Evolutionary conservation across 495 filamentous ascomycete genomes (phyloP), one percentile per base, ranked within the genome.

Genomic region (Podospora bellae-mahoneyi): DNA sequence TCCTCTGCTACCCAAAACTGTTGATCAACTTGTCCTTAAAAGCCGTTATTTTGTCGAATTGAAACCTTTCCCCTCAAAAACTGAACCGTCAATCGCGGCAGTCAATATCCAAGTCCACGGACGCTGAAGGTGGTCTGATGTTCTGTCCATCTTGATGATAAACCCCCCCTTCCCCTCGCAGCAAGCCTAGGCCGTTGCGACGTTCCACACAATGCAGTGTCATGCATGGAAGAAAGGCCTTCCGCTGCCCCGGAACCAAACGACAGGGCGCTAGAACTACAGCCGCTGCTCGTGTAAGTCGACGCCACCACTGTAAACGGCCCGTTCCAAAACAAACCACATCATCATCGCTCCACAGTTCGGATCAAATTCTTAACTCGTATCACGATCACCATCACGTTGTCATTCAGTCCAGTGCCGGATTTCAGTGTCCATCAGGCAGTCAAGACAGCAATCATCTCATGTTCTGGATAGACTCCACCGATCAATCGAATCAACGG

Each of bases 211-310:
- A 10, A 5, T 48, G 39, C 39, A 48, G 65, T 23, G 28, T 48
- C 13, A 7, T 18, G 39, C 30, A 53, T 16, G 27, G 18, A 28
- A 54, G 27, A 5, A 28, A 54, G 27, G 27, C 44, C 20, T 53
- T 23, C 61, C 65, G 65, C 60, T 48, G 60, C 10, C 44, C 20
- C 66, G 60, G 66, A 68, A 53, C 60, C 59, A 62, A 62, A 54
- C 66, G 30, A 64, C n/a, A 48, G 39, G 39, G 19, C 53, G 61
- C 54, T 59, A 48, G 39, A 48, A 48, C 30, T 48, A 48, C 39
- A 48, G 39, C 15, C 6, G 39, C 2, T 16, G 39, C 64, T 58
- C 64, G 56, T 58, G 60, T 59, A 60, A 60, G 20, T 27, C 58
- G 5, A 57, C 54, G 5, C 54, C 56, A 18, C 56, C 26, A 59